Conservation (phyloP, 1,284 basidiomycete species). For the Fomitopsis pinicola region DNA sequence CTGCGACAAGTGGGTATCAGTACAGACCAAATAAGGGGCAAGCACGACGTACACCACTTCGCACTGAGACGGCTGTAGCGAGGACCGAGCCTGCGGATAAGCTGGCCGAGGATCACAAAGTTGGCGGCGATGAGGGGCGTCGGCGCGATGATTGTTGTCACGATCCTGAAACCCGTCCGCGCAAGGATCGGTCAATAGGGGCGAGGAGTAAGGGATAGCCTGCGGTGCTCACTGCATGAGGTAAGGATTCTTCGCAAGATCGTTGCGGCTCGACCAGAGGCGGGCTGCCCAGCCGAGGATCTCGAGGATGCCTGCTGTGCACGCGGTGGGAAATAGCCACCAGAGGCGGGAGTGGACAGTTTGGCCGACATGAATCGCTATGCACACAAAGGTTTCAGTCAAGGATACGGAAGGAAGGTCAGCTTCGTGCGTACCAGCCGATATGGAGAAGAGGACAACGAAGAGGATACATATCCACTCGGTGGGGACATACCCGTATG, state of each 20-base stretch:
- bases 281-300: slow-evolving; percentile 37
- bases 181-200: too few relatives aligned
- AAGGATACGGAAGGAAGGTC: slow-evolving; percentile 26
- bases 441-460: slow-evolving; percentile 25
- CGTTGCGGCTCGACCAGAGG: slow-evolving; percentile 30
- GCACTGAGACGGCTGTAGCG: slow-evolving; percentile 28
- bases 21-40: not conserved
- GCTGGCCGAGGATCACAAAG: slow-evolving; percentile 42
- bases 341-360: slow-evolving; percentile 31
- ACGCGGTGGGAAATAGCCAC: slow-evolving; percentile 35
- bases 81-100: slow-evolving; percentile 37
- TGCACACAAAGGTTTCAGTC: slow-evolving; percentile 22
- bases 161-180: slow-evolving; percentile 27
- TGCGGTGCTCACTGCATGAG: slow-evolving; percentile 39
- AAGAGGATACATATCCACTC: slow-evolving; percentile 28
- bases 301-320: slow-evolving; percentile 34
- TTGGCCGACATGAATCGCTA: slow-evolving; percentile 33
- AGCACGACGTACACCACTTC: slow-evolving; percentile 34
- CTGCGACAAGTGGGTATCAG: slow-evolving; percentile 22
- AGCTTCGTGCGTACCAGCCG: slow-evolving; percentile 19
- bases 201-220: not conserved
- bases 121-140: slow-evolving; percentile 46
- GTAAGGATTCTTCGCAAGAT: slow-evolving; percentile 25
- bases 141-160: slow-evolving; percentile 39
- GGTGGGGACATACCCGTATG: slow-evolving; percentile 30